Conservation (phyloP, 2,329 filamentous ascomycete species). For the Gaeumannomyces tritici region DNA sequence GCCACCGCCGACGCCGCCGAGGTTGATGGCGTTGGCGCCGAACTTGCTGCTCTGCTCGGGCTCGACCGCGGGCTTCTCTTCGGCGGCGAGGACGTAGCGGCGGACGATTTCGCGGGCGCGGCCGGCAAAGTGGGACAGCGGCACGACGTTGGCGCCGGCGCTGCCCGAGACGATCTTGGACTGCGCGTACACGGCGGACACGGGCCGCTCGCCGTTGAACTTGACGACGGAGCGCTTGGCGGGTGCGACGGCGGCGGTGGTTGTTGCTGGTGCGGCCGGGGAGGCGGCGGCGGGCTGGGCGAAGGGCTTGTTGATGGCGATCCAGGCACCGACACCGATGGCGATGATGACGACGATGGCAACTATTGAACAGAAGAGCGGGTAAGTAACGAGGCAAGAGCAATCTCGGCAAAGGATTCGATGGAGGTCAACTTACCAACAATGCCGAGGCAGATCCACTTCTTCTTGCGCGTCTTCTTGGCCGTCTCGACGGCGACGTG, state of each 20-base stretch:
- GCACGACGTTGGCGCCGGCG: slow-evolving; percentile 6
- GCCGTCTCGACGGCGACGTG: slow-evolving; percentile 75
- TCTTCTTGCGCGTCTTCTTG: slow-evolving; percentile 75
- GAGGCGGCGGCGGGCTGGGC: slow-evolving; percentile 17
- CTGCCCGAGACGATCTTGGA: slow-evolving; percentile 12
- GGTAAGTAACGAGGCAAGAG: not conserved
- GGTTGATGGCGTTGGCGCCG: slow-evolving; percentile 1
- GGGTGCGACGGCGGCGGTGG: slow-evolving; percentile 26
- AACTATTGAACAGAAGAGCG: slow-evolving; percentile 23
- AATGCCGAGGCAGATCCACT: slow-evolving; percentile 90
- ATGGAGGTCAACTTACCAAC: slow-evolving; percentile 36
- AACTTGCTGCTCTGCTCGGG: slow-evolving; percentile 4
- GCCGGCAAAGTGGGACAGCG: slow-evolving; percentile 7
- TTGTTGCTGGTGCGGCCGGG: slow-evolving; percentile 15
- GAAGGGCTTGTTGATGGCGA: slow-evolving; percentile 28
- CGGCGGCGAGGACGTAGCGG: not conserved
- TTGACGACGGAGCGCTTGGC: slow-evolving; percentile 13
- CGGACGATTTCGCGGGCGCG: not conserved
- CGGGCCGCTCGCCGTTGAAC: slow-evolving; percentile 11
- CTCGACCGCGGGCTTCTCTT: not conserved
- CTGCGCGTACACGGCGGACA: slow-evolving; percentile 11
- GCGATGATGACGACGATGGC: slow-evolving; percentile 42
- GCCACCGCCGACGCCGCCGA: not conserved
- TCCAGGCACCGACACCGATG: slow-evolving; percentile 39
- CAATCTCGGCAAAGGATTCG: not conserved